Evolutionary conservation across 139 green algal species (phyloP), one percentile per base, ranked within the genome.

Genomic region (Picochlorum sp.): DNA sequence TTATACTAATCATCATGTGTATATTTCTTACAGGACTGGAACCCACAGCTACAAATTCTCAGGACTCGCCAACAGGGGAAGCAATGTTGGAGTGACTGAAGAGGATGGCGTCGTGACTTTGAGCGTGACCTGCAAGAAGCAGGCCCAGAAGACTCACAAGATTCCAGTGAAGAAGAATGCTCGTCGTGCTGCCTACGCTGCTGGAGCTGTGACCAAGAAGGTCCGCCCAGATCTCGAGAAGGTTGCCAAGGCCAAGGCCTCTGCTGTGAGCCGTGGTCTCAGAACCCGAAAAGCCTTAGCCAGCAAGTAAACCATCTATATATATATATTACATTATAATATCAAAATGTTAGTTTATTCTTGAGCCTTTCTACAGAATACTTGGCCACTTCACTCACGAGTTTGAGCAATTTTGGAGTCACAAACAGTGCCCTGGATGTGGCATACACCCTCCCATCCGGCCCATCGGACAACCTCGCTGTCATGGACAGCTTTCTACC

Each of bases 21-120:
- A n/a, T 37, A 34, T 34, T 59, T 20, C 15, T 3, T 41, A 20
- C 69, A 75, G 69, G 62, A 10, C 79, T 74, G 87, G 89, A 79
- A 81, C 79, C 66, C 58, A 83, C 80, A 81, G 62, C 71, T 94
- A 88, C 85, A 94, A 92, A 74, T 82, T 86, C 77, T 90, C 81
- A 46, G 86, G 86, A 47, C 64, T 80, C 54, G 69, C 69, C 38
- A 79, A 74, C 70, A 28, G 62, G 4, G 6, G 6, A 49, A 57
- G 41, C 23, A 71, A 64, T n/a, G 65, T 73, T 47, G 71, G 64
- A 37, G 74, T 80, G 38, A 54, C 24, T 18, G 45, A 26, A 13
- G 41, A 56, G 16, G 32, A 32, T 24, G 47, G 38, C 15, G 24
- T 66, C 13, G 62, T 89, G 30, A 67, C 70, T 65, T 71, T 92